Conservation (phyloP, 352 stramenopile species). For the Albugo candida region DNA sequence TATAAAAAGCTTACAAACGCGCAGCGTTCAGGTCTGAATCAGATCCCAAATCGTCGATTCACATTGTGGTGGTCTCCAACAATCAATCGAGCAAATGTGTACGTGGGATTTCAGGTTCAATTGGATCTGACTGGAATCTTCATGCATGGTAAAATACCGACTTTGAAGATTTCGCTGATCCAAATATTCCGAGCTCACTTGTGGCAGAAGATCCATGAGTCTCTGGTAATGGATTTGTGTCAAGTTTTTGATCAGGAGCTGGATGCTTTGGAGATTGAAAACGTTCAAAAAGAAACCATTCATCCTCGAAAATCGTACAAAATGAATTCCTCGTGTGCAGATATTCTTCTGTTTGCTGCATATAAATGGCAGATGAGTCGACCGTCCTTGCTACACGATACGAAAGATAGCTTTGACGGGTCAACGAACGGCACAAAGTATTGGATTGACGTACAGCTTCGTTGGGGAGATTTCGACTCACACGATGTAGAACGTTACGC, state of each 20-base stretch:
- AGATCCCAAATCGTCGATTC: conserved; percentile 99
- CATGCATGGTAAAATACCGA: conserved; percentile 99
- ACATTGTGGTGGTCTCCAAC: conserved; percentile 99
- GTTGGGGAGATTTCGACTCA: conserved; percentile 99
- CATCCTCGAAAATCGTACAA: conserved; percentile 99
- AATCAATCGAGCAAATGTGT: conserved; percentile 99
- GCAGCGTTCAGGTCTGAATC: conserved; percentile 97
- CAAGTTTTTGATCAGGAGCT: conserved; percentile 99
- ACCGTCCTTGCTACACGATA: conserved; percentile 75
- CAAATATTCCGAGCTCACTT: conserved; percentile 97
- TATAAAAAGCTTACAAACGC: conserved; percentile 99
- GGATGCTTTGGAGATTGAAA: conserved; percentile 98
- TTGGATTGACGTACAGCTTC: conserved; percentile 99
- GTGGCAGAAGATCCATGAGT: conserved; percentile 99
- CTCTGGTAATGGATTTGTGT: conserved; percentile 91
- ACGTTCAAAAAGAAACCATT: conserved; percentile 99
- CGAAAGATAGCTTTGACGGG: conserved; percentile 95
- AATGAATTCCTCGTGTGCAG: conserved; percentile 99
- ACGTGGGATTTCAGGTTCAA: conserved; percentile 99
- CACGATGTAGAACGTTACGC: conserved; percentile 99
- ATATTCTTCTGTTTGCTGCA: conserved; percentile 96
- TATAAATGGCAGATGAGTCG: conserved; percentile 96
- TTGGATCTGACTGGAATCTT: conserved; percentile 99
- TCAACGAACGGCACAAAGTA: conserved; percentile 91
- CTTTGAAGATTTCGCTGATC: conserved; percentile 97